Base-by-base conservation (phyloP, 1,284 basidiomycete species). In the Irpex rosettiformis region DNA sequence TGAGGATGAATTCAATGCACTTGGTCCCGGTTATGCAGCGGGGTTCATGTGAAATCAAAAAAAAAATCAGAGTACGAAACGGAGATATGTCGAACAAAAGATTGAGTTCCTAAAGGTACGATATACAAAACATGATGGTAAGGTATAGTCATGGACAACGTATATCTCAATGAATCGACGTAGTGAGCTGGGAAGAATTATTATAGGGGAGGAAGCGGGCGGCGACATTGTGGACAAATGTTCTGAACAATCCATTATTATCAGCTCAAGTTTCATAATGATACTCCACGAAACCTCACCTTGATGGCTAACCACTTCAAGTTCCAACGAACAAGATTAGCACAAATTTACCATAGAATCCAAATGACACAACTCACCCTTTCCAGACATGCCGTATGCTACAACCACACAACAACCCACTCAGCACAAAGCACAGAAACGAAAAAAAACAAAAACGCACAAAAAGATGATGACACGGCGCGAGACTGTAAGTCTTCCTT, bases 401-500 rank as follows among this genome's bases (percentile, higher is more conserved):
- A 56, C 7, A n/a, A n/a, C n/a, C n/a, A n/a, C 52, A 33, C 22
- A 40, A 40, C 18, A 42, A 28, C 40, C n/a, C 37, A 4, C 22
- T 18, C n/a, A 21, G n/a, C 29, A 13, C 40, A 21, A 64, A 56
- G 24, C 10, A 13, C 21, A 42, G 29, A 43, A 54, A 60, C 47
- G 13, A 52, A 56, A 58, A n/a, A 54, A 16, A 22, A 55, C 52
- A 52, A 25, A 48, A 1, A 83, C 89, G 75, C 65, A 91, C 89
- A 73, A 96, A 95, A 62, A 95, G 71, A 78, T 96, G 93, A 68
- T 90, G 86, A 73, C 93, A 96, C 3, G 93, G 93, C 4, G 93
- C 92, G 58, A 95, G 75, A 68, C 93, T 93, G 66, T 95, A 95
- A 58, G 75, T 82, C 69, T 87, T 85, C 64, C 85, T 80, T 59